Base-by-base conservation (phyloP, 345 rosid genomes). In the Chamaenerion angustifolium region DNA sequence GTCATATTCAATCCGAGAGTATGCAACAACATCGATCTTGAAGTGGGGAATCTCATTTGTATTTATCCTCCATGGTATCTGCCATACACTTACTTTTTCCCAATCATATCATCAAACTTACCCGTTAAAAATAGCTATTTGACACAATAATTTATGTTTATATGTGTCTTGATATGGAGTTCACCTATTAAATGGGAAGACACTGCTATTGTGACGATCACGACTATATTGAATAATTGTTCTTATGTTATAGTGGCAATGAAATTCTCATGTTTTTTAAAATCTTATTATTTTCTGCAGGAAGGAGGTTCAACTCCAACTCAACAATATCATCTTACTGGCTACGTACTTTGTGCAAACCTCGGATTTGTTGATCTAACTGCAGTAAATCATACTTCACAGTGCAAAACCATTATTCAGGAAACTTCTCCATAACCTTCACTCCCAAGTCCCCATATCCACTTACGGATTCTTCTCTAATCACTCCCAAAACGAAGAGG, bases 11-110 rank as follows among this genome's bases (percentile, higher is more conserved):
- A 59, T 64, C 66, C 86, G 52, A 79, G 83, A 76, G 76, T 80
- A 62, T 87, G 88, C 43, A 47, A 57, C n/a, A 63, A 84, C 59
- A 83, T 87, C 46, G 93, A 92, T 55, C 76, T 92, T 1, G 98
- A 87, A 72, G 67, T 74, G 43, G 93, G 95, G 51, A 80, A 68
- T 48, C 57, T 67, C 56, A 76, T 92, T 51, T 62, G 85, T 16
- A 60, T 92, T 45, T 57, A 71, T 64, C 45, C 72, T 13, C 93
- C 96, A 11, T 87, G 98, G 93, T 84, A 73, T 35, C 23, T 7
- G 19, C 8, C 45, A 44, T 25, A 35, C 37, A 14, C n/a, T 35
- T 8, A 15, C 11, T 14, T 55, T 27, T 49, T n/a, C 15, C 15
- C 43, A 23, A n/a, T 18, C 12, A 0, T 18, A 42, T 42, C 47